A percentile compares a stretch with the other conserved stretches of the same genome.
phyloP scores from a whole-genome alignment of 176 grass and related monocot species.

The Tillandsia fasciculata region DNA sequence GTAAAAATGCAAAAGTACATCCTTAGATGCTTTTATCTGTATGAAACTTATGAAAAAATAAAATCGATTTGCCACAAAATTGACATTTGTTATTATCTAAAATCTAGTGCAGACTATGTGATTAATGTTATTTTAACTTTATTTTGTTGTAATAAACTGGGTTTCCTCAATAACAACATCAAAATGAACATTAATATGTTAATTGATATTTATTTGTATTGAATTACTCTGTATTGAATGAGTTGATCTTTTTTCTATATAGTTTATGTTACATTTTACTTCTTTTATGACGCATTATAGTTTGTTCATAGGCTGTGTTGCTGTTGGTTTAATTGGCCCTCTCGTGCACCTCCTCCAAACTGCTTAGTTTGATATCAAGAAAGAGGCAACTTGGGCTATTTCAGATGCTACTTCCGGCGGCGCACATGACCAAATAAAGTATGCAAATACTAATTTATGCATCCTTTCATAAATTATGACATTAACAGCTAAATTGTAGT shows the following conservation, averaged over 20 bases:
- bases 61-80: too few species aligned
- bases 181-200: background rate
- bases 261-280: background rate
- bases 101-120: too few species aligned
- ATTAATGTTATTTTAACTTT: too few species aligned
- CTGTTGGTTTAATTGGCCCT: constrained; percentile 43
- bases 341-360: constrained; percentile 55
- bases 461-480: background rate
- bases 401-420: constrained; percentile 75
- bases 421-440: constrained; percentile 66
- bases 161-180: background rate
- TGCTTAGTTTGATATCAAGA: constrained; percentile 76
- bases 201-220: background rate
- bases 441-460: background rate
- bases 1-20: too few species aligned
- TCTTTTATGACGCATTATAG: constrained; percentile 5
- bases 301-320: constrained; percentile 42
- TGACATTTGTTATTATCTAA: too few species aligned
- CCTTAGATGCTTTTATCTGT: too few species aligned
- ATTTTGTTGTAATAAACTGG: too few species aligned
- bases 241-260: background rate
- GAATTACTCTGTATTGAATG: background rate
- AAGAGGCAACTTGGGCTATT: constrained; percentile 61
- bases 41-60: too few species aligned
- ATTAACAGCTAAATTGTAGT: too few species aligned